Evolutionary conservation across 225 moss, liverwort and hornwort species (phyloP).

Genomic region (Anthoceros angustus): DNA sequence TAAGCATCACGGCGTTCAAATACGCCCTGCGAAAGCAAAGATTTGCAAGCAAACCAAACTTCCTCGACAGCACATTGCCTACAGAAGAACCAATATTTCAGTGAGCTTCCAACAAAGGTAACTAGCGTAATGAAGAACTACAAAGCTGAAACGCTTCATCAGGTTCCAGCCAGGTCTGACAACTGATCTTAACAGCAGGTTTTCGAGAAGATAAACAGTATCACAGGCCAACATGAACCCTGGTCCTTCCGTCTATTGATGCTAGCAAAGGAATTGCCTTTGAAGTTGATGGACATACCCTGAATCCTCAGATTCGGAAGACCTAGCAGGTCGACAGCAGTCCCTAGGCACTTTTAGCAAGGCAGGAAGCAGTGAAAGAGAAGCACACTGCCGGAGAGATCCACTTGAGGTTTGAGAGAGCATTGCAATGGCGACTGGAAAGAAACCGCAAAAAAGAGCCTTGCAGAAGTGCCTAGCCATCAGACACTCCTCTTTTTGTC

Average conservation of each 20-base stretch:
- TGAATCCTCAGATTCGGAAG: neutral
- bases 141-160: constrained; percentile 9
- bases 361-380: constrained; percentile 44
- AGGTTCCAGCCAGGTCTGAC: constrained; percentile 35
- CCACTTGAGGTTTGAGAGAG: constrained; percentile 38
- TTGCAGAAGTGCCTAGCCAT: constrained; percentile 31
- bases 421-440: constrained; percentile 39
- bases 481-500: constrained; percentile 12
- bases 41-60: constrained; percentile 66
- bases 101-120: constrained; percentile 6
- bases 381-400: constrained; percentile 40
- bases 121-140: constrained; percentile 3
- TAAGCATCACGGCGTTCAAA: constrained; percentile 47
- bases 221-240: no score
- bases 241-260: no score
- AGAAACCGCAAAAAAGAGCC: constrained; percentile 35
- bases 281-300: neutral
- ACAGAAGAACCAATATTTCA: constrained; percentile 12
- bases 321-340: neutral
- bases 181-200: constrained; percentile 36
- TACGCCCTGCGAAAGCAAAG: constrained; percentile 32
- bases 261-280: no score
- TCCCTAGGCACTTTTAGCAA: neutral
- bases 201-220: no score
- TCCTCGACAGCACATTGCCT: constrained; percentile 33